phyloP scores from a whole-genome alignment of 2,329 filamentous ascomycete species.

The Tolypocladium nubicola region DNA sequence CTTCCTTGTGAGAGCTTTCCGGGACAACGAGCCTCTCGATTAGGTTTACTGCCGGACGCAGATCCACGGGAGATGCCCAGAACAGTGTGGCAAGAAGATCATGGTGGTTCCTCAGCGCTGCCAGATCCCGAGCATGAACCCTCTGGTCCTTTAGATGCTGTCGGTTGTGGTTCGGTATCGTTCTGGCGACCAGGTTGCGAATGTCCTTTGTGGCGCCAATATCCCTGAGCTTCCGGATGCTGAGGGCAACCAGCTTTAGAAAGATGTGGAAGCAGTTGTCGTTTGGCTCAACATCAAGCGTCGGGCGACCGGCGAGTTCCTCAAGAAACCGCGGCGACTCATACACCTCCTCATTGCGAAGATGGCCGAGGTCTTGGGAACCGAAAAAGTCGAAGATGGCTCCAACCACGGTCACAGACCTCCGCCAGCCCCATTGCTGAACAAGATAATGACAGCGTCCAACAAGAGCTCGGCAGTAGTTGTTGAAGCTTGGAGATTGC shows the following conservation, averaged over 20 bases:
- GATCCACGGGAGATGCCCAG: constrained; percentile 47
- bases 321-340: constrained; percentile 52
- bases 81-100: constrained; percentile 57
- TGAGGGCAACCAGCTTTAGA: constrained; percentile 50
- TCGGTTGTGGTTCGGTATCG: constrained; percentile 55
- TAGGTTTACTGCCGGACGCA: constrained; percentile 41
- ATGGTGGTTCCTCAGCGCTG: constrained; percentile 57
- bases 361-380: constrained; percentile 47
- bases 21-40: constrained; percentile 51
- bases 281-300: constrained; percentile 37
- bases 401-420: constrained; percentile 45
- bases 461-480: constrained; percentile 50
- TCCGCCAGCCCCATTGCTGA: constrained; percentile 55
- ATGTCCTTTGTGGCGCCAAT: constrained; percentile 44
- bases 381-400: constrained; percentile 60
- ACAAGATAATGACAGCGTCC: constrained; percentile 53
- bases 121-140: constrained; percentile 49
- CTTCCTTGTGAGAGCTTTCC: constrained; percentile 53
- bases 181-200: constrained; percentile 48
- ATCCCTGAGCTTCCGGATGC: constrained; percentile 39
- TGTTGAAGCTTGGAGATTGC: constrained; percentile 53
- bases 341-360: constrained; percentile 54
- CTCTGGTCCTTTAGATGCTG: constrained; percentile 53
- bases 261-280: constrained; percentile 60
- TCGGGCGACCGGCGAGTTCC: constrained; percentile 34